Percentiles rank a stretch among this genome's conserved stretches.
phyloP scores from a whole-genome alignment of 495 filamentous ascomycete species.

The Aspergillus sparsus region DNA sequence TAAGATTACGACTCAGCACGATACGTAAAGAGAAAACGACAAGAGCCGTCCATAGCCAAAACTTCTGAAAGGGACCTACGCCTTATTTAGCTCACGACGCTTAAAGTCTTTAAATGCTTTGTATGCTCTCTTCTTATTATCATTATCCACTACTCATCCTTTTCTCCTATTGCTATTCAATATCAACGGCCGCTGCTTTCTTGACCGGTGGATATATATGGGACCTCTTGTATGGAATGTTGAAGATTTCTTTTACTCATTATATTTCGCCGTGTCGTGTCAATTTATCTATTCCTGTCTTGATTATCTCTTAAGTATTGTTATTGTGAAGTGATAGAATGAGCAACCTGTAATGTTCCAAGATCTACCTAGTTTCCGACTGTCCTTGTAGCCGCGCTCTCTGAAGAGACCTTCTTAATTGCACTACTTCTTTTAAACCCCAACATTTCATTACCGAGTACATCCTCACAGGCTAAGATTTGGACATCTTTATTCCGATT shows the following conservation, averaged over 20 bases:
- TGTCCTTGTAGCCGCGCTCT: too few species aligned
- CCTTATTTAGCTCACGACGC: not conserved
- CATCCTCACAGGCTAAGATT: too few species aligned
- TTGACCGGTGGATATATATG: not conserved
- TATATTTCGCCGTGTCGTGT: not conserved
- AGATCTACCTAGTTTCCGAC: not conserved
- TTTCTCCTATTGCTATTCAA: not conserved
- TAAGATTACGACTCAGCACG: conserved; percentile 28
- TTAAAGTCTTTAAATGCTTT: not conserved
- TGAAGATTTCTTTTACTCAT: not conserved
- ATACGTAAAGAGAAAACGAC: conserved; percentile 17
- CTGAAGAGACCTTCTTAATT: too few species aligned
- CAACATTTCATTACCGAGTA: too few species aligned
- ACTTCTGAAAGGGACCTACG: not conserved
- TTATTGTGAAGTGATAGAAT: conserved; percentile 3
- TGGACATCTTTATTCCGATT: too few species aligned
- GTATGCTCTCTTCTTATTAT: not conserved
- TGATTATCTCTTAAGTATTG: not conserved
- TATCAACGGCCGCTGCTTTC: not conserved
- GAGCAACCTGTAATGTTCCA: conserved; percentile 4
- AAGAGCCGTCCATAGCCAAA: not conserved
- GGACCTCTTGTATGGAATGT: not conserved
- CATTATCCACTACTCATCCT: not conserved
- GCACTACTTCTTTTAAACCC: too few species aligned
- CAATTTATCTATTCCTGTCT: conserved; percentile 2